phyloP scores from a whole-genome alignment of 176 grass and related monocot species.

The Zea mays region Zm-B73-REFERENCE-NAM-5.0 NC_050100.1:223653501-223654000 shows the following conservation, averaged over 20 bases:
- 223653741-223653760: conserved; percentile 68
- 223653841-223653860: conserved; percentile 64
- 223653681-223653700: conserved; percentile 67
- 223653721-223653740: conserved; percentile 47
- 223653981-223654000: conserved; percentile 65
- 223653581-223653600: neutral
- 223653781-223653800: conserved; percentile 43
- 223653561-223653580: too few species aligned
- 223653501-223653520: neutral
- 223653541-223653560: neutral
- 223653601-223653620: neutral
- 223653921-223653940: neutral
- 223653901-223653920: conserved; percentile 63
- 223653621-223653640: conserved; percentile 33
- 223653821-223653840: neutral
- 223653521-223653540: neutral
- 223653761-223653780: conserved; percentile 68
- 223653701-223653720: conserved; percentile 57
- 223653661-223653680: conserved; percentile 68
- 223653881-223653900: conserved; percentile 67
- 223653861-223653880: conserved; percentile 60
- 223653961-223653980: conserved; percentile 84
- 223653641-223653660: conserved; percentile 61
- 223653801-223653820: conserved; percentile 46
- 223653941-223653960: conserved; percentile 36